Conservation (phyloP, 2,329 filamentous ascomycete species). For the Graphium sp. region DNA sequence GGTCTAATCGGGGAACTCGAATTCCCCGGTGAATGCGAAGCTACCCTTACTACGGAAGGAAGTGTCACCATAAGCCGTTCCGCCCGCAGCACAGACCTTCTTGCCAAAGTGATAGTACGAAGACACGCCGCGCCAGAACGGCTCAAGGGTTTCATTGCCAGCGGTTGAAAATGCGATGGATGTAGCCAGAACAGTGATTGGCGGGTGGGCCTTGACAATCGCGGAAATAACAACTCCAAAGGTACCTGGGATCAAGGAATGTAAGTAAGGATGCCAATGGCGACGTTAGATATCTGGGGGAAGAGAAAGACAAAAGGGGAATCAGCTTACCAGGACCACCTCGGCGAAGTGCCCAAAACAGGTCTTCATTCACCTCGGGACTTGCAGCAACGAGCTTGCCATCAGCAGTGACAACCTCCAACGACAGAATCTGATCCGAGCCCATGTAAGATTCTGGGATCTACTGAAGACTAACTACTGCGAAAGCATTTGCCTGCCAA, state of each 20-base stretch:
- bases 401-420: constrained; percentile 28
- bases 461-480: too few species aligned
- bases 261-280: too few species aligned
- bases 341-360: constrained; percentile 32
- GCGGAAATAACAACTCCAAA: constrained; percentile 24
- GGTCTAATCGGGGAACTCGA: constrained; percentile 14
- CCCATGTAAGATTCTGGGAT: constrained; percentile 34
- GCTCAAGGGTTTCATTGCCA: constrained; percentile 9
- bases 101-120: constrained; percentile 15
- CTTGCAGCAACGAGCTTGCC: constrained; percentile 24
- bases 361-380: constrained; percentile 21
- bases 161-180: constrained; percentile 11
- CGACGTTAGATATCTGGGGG: too few species aligned
- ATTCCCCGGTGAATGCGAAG: constrained; percentile 10
- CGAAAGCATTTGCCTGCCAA: too few species aligned
- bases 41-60: constrained; percentile 9
- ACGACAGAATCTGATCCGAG: constrained; percentile 27
- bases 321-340: too few species aligned
- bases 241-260: too few species aligned
- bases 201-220: constrained; percentile 16
- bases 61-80: constrained; percentile 17
- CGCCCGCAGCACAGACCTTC: constrained; percentile 15
- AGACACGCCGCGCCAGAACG: constrained; percentile 14
- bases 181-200: constrained; percentile 15
- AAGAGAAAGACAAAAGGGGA: too few species aligned